These are phyloP conservation scores for Brettanomyces anomalus DNA, from an alignment of 805 yeast species.

Conservation along the genomic window DNA sequence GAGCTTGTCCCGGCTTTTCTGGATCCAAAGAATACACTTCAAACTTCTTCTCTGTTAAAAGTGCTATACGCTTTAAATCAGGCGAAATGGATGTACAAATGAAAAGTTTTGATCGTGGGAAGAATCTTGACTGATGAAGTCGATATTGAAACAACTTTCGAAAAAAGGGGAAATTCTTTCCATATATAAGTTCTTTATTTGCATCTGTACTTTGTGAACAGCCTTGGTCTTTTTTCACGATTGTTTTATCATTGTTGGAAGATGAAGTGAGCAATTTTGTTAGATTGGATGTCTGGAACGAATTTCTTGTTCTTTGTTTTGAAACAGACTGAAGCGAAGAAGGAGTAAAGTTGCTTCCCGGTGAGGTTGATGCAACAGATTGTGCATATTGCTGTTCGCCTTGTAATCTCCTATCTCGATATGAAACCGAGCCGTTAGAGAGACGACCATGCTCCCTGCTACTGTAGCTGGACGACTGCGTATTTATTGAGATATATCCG, in stretches of 20 bases:
- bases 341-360: conserved; percentile 11
- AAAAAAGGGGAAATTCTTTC: conserved; percentile 76
- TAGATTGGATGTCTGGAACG: conserved; percentile 14
- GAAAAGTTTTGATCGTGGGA: conserved; percentile 38
- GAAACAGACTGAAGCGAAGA: conserved; percentile 15
- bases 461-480: background rate
- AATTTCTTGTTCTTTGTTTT: conserved; percentile 11
- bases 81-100: conserved; percentile 55
- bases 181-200: conserved; percentile 55
- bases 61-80: conserved; percentile 53
- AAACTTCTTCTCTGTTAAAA: conserved; percentile 64
- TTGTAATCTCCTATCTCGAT: background rate
- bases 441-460: background rate
- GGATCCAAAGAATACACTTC: conserved; percentile 53
- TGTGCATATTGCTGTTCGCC: background rate
- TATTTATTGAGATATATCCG: background rate
- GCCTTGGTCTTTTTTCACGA: background rate
- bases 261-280: conserved; percentile 15
- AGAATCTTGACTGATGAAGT: conserved; percentile 40
- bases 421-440: background rate
- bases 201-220: conserved; percentile 5
- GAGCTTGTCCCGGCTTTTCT: conserved; percentile 35
- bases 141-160: conserved; percentile 49
- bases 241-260: conserved; percentile 13
- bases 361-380: conserved; percentile 1